These are phyloP conservation scores for Cyberlindnera euphorbiiphila DNA, from an alignment of 805 yeast species.

Conservation along the genomic window DNA sequence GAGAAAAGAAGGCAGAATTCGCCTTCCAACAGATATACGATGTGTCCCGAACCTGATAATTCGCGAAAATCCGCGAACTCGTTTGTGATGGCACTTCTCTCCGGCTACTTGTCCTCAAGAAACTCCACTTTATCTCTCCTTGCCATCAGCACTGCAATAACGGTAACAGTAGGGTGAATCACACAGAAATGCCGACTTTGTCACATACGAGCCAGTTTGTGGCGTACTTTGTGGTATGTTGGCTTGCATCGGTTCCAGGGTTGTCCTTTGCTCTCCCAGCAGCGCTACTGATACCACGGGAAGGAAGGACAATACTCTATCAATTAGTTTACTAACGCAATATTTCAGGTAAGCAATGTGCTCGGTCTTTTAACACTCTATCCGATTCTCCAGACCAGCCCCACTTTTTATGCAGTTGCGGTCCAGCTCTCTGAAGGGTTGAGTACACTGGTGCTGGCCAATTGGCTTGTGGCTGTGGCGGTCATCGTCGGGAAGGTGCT, in stretches of 20 bases:
- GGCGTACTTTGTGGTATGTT: constrained; percentile 15
- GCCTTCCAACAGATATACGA: too few species aligned
- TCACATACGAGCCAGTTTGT: constrained; percentile 20
- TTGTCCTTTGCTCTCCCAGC: background rate
- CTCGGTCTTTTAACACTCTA: constrained; percentile 34
- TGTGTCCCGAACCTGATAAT: too few species aligned
- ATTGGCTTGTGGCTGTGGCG: constrained; percentile 40
- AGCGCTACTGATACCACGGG: background rate
- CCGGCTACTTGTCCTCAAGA: too few species aligned
- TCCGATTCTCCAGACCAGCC: constrained; percentile 38
- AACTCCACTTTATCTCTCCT: too few species aligned
- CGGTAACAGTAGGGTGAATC: background rate
- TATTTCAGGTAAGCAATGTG: constrained; percentile 32
- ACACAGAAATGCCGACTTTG: constrained; percentile 8
- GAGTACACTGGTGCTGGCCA: constrained; percentile 37
- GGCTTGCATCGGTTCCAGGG: background rate
- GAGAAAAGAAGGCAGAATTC: too few species aligned
- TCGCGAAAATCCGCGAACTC: too few species aligned
- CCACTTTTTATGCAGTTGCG: constrained; percentile 43
- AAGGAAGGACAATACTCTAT: background rate
- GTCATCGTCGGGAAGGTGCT: constrained; percentile 42
- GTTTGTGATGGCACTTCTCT: too few species aligned
- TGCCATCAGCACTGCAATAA: too few species aligned
- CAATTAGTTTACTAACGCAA: constrained; percentile 4
- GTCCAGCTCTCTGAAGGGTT: constrained; percentile 48